Evolutionary conservation across 2,329 filamentous ascomycete species (phyloP), one percentile per base, ranked within the genome.

Genomic region (Neofusicoccum sp.): DNA sequence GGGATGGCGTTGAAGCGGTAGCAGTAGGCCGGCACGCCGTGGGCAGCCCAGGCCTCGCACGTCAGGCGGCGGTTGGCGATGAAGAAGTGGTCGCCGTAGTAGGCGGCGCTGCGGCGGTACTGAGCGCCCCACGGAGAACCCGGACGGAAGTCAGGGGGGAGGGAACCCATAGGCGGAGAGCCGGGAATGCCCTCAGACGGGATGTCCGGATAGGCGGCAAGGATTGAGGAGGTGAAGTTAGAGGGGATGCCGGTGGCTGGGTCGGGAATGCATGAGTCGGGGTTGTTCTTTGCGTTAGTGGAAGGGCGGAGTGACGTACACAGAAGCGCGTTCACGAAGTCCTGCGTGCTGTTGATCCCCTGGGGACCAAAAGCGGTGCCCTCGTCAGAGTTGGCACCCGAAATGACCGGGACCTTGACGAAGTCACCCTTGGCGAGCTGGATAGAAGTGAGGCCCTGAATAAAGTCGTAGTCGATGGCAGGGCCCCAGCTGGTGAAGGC

Each of bases 321-420:
- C 30, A 41, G 28, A 11, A 82, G 71, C 53, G 72, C 75, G 20
- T 70, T 67, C 45, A 75, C 71, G 67, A 87, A 84, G 53, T 86
- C 78, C 14, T 74, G 78, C 9, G 78, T 81, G 1, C 80, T 84
- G 67, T 86, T 82, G 63, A 88, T 80, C 14, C 80, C 81, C 5
- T 63, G 69, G 9, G 79, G 78, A 0, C 78, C 81, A 66, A 87
- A 88, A 1, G 76, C 75, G 0, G 81, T 82, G 2, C 86, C 88
- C 69, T 90, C 88, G 65, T 90, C 87, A 1, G 81, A 82, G 70
- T 89, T 89, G 36, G 81, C 81, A 6, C 88, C 87, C 34, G 81
- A 75, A 6, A 90, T 77, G 41, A 89, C 80, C 1, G 86, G 85
- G 0, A 89, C 84, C 57, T 84, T 79, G 60, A 88, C 82, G 64